Evolutionary conservation across 768 basidiomycete species (phyloP), one percentile per base, ranked within the genome.

Genomic region (Suillus occidentalis): DNA sequence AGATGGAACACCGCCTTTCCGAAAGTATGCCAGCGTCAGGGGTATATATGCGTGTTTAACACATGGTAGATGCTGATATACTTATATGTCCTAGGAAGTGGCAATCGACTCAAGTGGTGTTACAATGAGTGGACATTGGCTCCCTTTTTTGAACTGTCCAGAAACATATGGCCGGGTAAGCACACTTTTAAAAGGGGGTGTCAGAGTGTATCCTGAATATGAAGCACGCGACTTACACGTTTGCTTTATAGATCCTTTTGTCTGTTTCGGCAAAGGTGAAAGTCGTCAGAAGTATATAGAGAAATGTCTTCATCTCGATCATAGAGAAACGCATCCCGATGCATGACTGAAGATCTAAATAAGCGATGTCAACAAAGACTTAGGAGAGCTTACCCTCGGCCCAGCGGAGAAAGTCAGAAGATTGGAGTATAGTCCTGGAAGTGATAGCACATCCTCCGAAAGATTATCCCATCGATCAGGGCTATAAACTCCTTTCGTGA

Each of bases 401-500:
- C 92, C 93, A 22, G 89, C 87, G 14, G 92, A 94, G 72, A 94
- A 94, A 0, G 88, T 87, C 49, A 94, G 75, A 0, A 86, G 83
- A 70, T 90, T 89, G 31, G 86, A 83, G 72, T 86, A 92, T 40
- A 92, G 72, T 2, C 92, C 92, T 22, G 92, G 92, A 43, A 87
- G 77, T n/a, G 81, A 77, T n/a, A 76, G 69, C 3, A 83, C 92
- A n/a, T 81, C 77, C 65, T 92, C 88, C 0, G 93, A 89, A 0
- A 94, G 83, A 66, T 85, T 80, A 70, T 90, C 84, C 92, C 92
- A 95, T 31, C 92, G 82, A 66, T 94, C 91, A 2, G 92, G 92
- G 45, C 93, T 94, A 66, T 65, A 63, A 49, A 42, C 39, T 31
- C 39, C 13, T 42, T 53, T 63, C 22, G 3, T 37, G 49, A 47